phyloP scores from a whole-genome alignment of 768 basidiomycete species.

The Sporobolomyces roseus region DNA sequence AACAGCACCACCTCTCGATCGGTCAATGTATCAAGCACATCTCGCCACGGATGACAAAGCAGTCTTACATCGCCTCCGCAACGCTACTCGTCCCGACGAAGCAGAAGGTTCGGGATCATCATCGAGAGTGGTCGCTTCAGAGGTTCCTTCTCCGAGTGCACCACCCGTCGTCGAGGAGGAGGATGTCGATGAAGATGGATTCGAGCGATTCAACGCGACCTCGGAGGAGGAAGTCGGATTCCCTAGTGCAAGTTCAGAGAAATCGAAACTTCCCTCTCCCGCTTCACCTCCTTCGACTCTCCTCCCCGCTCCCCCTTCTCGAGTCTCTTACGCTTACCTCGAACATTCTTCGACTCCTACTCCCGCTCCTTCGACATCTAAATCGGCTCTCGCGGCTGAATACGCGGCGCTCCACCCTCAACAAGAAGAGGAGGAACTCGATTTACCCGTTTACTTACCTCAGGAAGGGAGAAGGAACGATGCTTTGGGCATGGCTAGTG shows the following conservation, averaged over 20 bases:
- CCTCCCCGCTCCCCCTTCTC: background rate
- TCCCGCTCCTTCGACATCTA: background rate
- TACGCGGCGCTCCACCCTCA: slow-evolving; percentile 18
- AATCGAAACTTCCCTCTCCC: background rate
- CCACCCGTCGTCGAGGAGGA: slow-evolving; percentile 14
- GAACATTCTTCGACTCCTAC: background rate
- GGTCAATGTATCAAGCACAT: slow-evolving; percentile 29
- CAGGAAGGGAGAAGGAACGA: background rate
- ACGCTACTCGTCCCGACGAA: background rate
- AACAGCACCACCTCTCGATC: slow-evolving; percentile 15
- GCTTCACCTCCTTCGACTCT: background rate
- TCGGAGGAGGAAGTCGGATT: background rate
- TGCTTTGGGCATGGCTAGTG: slow-evolving; percentile 13
- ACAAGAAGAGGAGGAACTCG: background rate
- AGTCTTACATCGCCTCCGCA: slow-evolving; percentile 20
- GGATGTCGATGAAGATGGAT: slow-evolving; percentile 33
- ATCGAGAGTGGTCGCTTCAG: background rate
- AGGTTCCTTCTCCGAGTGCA: slow-evolving; percentile 6
- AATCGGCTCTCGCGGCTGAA: slow-evolving; percentile 14
- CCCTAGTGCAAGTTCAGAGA: background rate
- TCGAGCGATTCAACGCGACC: slow-evolving; percentile 15
- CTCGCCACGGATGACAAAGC: slow-evolving; percentile 40
- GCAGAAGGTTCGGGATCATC: background rate
- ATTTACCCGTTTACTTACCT: slow-evolving; percentile 16
- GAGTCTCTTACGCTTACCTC: slow-evolving; percentile 2